Percentiles rank a stretch among this genome's conserved stretches.
Evolutionary conservation across 306 rosid genomes (phyloP).

Genomic region (Pterocarpus santalinus): DNA sequence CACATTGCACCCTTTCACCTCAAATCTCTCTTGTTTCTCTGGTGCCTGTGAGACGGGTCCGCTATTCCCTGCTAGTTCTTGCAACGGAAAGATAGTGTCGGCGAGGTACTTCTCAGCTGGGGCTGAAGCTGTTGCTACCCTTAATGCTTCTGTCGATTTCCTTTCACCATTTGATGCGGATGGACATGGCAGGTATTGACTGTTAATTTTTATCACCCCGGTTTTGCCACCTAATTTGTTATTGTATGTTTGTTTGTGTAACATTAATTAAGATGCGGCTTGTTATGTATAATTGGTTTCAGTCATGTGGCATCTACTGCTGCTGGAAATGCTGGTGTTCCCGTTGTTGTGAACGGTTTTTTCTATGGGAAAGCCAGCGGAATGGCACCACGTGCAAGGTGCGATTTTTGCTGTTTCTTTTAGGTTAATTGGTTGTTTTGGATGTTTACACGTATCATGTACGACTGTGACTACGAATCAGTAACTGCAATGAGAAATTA

Average conservation of each 20-base stretch:
- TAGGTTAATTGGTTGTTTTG: not conserved
- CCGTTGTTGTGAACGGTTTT: conserved; percentile 74
- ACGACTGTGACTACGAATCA: not conserved
- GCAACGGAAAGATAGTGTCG: conserved; percentile 77
- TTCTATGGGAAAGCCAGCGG: conserved; percentile 82
- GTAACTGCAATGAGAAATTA: not conserved
- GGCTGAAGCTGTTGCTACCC: conserved; percentile 66
- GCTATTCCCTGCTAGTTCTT: conserved; percentile 60
- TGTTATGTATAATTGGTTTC: conserved; percentile 38
- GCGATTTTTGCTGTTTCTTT: not conserved
- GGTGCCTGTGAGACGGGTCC: conserved; percentile 78
- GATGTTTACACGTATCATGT: not conserved
- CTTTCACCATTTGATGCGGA: conserved; percentile 87
- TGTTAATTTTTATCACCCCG: not conserved
- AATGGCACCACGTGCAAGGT: conserved; percentile 91
- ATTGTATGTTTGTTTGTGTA: not conserved
- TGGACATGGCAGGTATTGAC: conserved; percentile 88
- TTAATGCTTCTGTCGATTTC: conserved; percentile 74
- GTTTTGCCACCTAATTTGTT: not conserved
- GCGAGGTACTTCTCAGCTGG: conserved; percentile 87
- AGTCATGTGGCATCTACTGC: conserved; percentile 91
- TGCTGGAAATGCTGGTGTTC: conserved; percentile 88
- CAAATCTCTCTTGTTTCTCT: conserved; percentile 56
- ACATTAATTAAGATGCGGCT: not conserved
- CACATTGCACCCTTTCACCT: conserved; percentile 41